Conservation (phyloP, 257 asterid genomes). For the Lantana camara region DNA sequence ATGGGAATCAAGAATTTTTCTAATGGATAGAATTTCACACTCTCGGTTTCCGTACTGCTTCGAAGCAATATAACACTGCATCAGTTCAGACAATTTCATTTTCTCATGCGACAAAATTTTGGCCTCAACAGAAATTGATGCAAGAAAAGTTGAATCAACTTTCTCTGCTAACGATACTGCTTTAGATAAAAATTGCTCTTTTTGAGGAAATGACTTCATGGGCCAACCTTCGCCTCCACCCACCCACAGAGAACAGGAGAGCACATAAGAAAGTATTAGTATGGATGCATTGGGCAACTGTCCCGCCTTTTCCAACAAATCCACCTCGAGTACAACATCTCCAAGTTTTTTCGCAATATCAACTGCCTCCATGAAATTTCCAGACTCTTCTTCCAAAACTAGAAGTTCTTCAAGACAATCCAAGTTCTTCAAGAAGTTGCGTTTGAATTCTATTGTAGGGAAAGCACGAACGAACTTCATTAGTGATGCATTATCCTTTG, state of each 20-base stretch:
- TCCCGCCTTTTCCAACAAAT: constrained; percentile 42
- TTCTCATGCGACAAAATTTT: constrained; percentile 35
- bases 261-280: constrained; percentile 37
- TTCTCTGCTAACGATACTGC: constrained; percentile 35
- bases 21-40: constrained; percentile 39
- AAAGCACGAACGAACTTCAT: constrained; percentile 58
- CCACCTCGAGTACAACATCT: constrained; percentile 42
- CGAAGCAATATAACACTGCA: constrained; percentile 32
- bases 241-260: constrained; percentile 51
- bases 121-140: constrained; percentile 36
- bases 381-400: constrained; percentile 52
- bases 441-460: constrained; percentile 39
- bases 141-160: constrained; percentile 36
- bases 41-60: constrained; percentile 18
- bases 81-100: constrained; percentile 35
- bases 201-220: constrained; percentile 40
- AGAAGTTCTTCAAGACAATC: constrained; percentile 52
- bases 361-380: constrained; percentile 59
- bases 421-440: constrained; percentile 45
- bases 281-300: constrained; percentile 32
- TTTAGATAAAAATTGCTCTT: constrained; percentile 39
- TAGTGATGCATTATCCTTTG: constrained; percentile 38
- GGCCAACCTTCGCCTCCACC: constrained; percentile 57
- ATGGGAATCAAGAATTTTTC: constrained; percentile 53
- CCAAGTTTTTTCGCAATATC: constrained; percentile 48